Conservation (phyloP, 768 basidiomycete species). For the Lactifluus subvellereus region DNA sequence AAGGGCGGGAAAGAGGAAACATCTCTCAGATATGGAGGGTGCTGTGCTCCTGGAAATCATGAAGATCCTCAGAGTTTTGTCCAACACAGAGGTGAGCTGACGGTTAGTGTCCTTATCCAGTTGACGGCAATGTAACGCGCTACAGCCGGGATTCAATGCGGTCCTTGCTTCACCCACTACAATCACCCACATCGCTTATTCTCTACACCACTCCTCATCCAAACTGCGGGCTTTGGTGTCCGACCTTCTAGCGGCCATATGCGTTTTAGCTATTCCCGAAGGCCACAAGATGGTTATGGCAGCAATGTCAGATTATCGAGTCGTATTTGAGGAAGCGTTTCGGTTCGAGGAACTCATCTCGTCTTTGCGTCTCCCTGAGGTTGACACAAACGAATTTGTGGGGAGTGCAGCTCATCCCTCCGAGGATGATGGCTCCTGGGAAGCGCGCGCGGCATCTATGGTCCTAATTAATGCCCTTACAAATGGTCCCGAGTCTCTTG, state of each 20-base stretch:
- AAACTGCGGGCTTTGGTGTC: conserved; percentile 66
- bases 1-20: conserved; percentile 58
- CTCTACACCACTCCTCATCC: conserved; percentile 56
- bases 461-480: conserved; percentile 74
- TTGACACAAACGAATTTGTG: conserved; percentile 33
- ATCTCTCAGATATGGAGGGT: conserved; percentile 58
- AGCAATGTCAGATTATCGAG: conserved; percentile 74
- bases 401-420: conserved; percentile 3
- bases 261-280: conserved; percentile 61
- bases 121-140: conserved; percentile 18
- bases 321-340: conserved; percentile 64
- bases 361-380: conserved; percentile 52
- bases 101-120: background rate
- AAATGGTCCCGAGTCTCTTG: conserved; percentile 68
- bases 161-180: conserved; percentile 59
- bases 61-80: conserved; percentile 72
- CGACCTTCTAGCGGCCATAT: conserved; percentile 81
- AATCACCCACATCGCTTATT: conserved; percentile 67
- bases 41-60: conserved; percentile 66
- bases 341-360: conserved; percentile 74
- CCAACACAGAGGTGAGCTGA: conserved; percentile 74
- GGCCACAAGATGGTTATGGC: conserved; percentile 72
- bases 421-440: conserved; percentile 73
- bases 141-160: conserved; percentile 64
- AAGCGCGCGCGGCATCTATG: conserved; percentile 71